Evolutionary conservation across 2,329 filamentous ascomycete genomes (phyloP).

Genomic region (Phoma sp.): DNA sequence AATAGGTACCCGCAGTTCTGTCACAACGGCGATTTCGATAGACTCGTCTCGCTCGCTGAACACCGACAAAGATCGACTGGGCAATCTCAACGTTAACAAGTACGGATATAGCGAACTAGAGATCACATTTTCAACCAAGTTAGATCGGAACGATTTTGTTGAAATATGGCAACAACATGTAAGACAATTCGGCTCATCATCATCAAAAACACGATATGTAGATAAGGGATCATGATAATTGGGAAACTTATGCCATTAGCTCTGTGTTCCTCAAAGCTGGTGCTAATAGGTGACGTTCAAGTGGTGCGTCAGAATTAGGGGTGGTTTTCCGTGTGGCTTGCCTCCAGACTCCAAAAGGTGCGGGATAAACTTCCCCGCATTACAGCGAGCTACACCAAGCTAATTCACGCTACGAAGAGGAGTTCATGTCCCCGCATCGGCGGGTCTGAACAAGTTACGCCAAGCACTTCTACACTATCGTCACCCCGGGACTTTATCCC

Average conservation of each 20-base stretch:
- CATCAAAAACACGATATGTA: not conserved
- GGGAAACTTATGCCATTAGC: not conserved
- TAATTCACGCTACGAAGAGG: not conserved
- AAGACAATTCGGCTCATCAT: constrained; percentile 13
- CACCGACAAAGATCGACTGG: constrained; percentile 1
- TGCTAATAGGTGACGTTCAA: not conserved
- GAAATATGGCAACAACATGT: constrained; percentile 36
- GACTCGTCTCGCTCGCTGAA: constrained; percentile 15
- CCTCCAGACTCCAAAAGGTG: not conserved
- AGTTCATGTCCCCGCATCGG: not conserved
- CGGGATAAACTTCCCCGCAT: not conserved
- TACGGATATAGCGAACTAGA: constrained; percentile 38
- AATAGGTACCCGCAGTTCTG: constrained; percentile 21
- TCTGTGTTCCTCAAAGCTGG: not conserved
- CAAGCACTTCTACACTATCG: not conserved
- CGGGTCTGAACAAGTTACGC: not conserved
- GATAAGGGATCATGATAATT: not conserved
- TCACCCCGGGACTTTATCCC: not conserved
- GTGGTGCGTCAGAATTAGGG: not conserved
- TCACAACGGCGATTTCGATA: constrained; percentile 16
- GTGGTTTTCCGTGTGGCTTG: not conserved
- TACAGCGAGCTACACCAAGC: not conserved
- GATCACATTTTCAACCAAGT: constrained; percentile 36
- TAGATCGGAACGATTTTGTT: constrained; percentile 36
- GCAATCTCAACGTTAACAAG: constrained; percentile 30